Evolutionary conservation across 2,329 filamentous ascomycete genomes (phyloP), one percentile per base, ranked within the genome.

Genomic region (Exophiala lecanii-corni): DNA sequence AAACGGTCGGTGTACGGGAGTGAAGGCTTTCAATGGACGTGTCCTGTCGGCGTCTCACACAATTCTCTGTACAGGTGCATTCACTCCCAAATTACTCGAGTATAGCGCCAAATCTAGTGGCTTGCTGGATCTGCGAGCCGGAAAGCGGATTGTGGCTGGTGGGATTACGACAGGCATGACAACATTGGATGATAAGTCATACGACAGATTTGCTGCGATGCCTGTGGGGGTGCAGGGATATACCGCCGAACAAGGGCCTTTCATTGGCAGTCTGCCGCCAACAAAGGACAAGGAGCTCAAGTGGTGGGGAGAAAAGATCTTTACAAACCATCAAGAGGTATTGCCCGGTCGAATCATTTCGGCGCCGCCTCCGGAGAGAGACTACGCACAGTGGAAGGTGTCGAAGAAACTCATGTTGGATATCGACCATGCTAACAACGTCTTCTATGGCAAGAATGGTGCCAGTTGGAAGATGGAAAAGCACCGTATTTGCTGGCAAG

Each of bases 401-500:
- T 54, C 79, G 0, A 63, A 62, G 2, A 61, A 63, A 15, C 66
- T 83, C 7, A 76, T 79, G 58, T 64, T 76, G 31, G 79, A 83
- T 47, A 76, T 83, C 28, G 58, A 69, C n/a, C 64, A 75, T 33
- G 72, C 76, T 2, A 76, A 74, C 43, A 63, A 72, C 34, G 68
- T 76, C 1, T 81, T 80, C 50, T 83, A 81, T 51, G 80, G 79
- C 6, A 69, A 71, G 36, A 72, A 73, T 15, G 72, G 73, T 21
- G 69, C 67, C 9, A 57, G 63, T 32, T 82, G 76, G 78, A 72
- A 75, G 49, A 72, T 80, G 61, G 73, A 74, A 43, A 76, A 81
- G 56, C 74, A 81, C 56, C 72, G 81, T 4, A 77, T 84, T 45
- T 84, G 80, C 71, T 84, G 81, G 80, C 82, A 60, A 60, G 74